Conservation (phyloP, 371 early-diverging fungal genomes). For the Entomophthora muscae region DNA sequence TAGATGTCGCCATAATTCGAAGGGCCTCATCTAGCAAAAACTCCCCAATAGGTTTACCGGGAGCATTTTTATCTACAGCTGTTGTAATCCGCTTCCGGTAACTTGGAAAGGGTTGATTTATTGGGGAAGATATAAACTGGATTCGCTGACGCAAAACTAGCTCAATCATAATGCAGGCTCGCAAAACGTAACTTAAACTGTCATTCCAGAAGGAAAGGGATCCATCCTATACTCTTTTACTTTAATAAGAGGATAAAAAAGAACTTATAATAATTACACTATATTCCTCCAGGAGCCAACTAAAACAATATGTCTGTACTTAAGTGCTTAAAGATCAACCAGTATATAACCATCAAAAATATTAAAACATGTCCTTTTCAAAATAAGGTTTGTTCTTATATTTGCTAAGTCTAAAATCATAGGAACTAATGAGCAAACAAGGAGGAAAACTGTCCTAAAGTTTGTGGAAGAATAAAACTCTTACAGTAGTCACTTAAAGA, state of each 20-base stretch:
- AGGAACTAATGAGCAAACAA: too few species aligned
- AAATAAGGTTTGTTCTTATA: too few species aligned
- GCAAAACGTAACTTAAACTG: slow-evolving; percentile 84
- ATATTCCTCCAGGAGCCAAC: too few species aligned
- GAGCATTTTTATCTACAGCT: slow-evolving; percentile 58
- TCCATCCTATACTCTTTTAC: slow-evolving; percentile 29
- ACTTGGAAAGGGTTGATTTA: slow-evolving; percentile 64
- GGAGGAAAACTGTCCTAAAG: background rate
- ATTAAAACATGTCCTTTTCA: background rate
- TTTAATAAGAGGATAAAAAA: too few species aligned
- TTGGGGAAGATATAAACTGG: slow-evolving; percentile 65
- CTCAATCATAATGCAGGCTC: slow-evolving; percentile 91
- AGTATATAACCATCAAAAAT: too few species aligned
- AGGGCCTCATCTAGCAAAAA: slow-evolving; percentile 91
- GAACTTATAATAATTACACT: too few species aligned
- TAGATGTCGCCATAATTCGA: slow-evolving; percentile 54
- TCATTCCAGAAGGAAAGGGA: slow-evolving; percentile 97
- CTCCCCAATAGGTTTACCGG: slow-evolving; percentile 74
- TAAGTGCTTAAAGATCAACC: too few species aligned
- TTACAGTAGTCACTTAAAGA: background rate
- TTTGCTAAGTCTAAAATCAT: too few species aligned
- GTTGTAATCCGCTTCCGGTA: slow-evolving; percentile 41
- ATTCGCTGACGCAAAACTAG: slow-evolving; percentile 80
- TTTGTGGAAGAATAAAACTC: background rate
- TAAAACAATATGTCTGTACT: too few species aligned